Evolutionary conservation across 2,329 filamentous ascomycete species (phyloP), one percentile per base, ranked within the genome.

Genomic region (Malbranchea cinnamomea): DNA sequence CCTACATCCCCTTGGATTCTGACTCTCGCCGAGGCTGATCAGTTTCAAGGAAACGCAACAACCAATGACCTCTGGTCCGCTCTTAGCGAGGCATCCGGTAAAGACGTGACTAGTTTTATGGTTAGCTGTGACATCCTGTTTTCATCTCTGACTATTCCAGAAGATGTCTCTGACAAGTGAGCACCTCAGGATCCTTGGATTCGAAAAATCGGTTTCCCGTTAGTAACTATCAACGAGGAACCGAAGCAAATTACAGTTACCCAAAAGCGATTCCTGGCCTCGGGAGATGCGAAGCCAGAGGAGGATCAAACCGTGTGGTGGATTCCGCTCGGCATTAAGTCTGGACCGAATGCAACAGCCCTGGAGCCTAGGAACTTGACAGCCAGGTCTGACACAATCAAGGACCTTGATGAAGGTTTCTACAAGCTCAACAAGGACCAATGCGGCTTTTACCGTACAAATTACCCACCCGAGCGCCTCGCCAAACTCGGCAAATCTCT

Each of bases 241-340:
- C 71, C 76, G 34, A 34, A 33, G 20, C 31, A 38, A 16, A 78
- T 95, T 45, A 73, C 71, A 24, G 61, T 95, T 37, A 77, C 76
- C 49, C 89, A 98, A 55, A 78, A 73, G 30, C 78, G 89, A 34
- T 98, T 94, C 68, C 65, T 98, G 13, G 82, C 81, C 12, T 84
- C 82, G 3, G 89, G 89, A 6, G 87, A 95, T 50, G 81, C 84
- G 33, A 83, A 84, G 60, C 65, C 83, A 2, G 81, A 91, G 48
- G 89, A 98, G 42, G 85, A 98, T 47, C 66, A 78, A 46, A 94
- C 85, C 3, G 75, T 73, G 12, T 98, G 89, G 89, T 98, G 89
- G 87, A 72, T 95, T 36, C 89, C 89, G 10, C 68, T 98, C 18
- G 79, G 78, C 9, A 63, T 98, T 16, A 79, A 84, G 52, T 79